Evolutionary conservation across 2,329 filamentous ascomycete genomes (phyloP).

Genomic region (Teratosphaeria gauchensis): DNA sequence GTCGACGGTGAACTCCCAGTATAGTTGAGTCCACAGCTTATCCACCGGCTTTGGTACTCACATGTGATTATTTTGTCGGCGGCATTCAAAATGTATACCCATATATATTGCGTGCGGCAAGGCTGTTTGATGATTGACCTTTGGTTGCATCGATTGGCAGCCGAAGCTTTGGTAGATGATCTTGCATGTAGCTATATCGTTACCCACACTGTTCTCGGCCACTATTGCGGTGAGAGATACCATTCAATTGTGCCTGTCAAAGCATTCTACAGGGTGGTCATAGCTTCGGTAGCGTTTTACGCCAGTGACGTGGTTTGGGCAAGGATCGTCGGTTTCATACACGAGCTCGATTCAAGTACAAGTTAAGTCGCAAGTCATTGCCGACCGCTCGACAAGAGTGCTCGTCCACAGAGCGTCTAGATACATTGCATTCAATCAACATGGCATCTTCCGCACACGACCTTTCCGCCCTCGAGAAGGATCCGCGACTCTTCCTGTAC

Average conservation of each 20-base stretch:
- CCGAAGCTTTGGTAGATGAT: background rate
- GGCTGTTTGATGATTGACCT: background rate
- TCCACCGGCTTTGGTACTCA: background rate
- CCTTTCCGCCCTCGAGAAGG: slow-evolving; percentile 35
- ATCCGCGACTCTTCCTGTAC: slow-evolving; percentile 70
- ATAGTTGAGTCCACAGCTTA: background rate
- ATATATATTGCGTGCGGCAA: background rate
- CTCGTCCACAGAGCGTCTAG: background rate
- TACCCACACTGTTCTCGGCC: background rate
- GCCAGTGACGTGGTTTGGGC: background rate
- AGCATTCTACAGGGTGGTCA: background rate
- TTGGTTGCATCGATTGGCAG: background rate
- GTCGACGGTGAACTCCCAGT: slow-evolving; percentile 7
- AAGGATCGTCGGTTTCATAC: background rate
- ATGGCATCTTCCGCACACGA: slow-evolving; percentile 17
- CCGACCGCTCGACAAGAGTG: too few species aligned
- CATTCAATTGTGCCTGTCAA: too few species aligned
- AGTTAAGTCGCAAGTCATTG: background rate
- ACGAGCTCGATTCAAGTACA: background rate
- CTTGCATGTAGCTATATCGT: background rate
- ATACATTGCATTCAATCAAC: background rate
- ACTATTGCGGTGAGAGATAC: background rate
- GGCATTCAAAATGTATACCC: background rate
- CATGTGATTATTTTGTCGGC: background rate
- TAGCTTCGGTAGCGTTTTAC: background rate